Percentiles rank a stretch among this genome's conserved stretches.
These are phyloP conservation scores for Clohesyomyces aquaticus DNA, from an alignment of 495 filamentous ascomycete genomes.

Conservation along the genomic window DNA sequence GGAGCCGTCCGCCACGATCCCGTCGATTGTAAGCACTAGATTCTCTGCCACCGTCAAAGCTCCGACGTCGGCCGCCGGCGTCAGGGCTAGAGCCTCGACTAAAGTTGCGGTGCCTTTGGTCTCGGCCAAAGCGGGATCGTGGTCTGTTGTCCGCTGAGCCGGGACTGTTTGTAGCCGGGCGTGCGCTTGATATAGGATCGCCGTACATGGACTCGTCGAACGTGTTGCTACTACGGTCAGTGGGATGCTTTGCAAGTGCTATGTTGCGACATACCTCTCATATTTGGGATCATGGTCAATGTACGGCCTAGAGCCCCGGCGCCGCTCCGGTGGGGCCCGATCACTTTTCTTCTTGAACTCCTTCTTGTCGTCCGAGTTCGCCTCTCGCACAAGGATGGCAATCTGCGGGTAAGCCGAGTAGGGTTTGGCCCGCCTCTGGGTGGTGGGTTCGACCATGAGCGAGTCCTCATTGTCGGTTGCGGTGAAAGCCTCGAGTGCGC, in stretches of 20 bases:
- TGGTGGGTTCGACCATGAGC: conserved; percentile 38
- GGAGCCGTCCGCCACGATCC: too few species aligned
- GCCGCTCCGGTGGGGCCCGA: background rate
- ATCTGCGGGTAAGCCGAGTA: conserved; percentile 61
- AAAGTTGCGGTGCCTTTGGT: too few species aligned
- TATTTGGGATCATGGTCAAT: conserved; percentile 53
- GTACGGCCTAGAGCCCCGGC: background rate
- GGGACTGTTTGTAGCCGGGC: conserved; percentile 3
- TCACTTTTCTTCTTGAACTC: conserved; percentile 92
- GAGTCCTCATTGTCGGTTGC: conserved; percentile 50
- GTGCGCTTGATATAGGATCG: conserved; percentile 55
- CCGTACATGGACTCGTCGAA: conserved; percentile 82
- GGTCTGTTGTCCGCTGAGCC: conserved; percentile 1
- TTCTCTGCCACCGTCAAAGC: too few species aligned
- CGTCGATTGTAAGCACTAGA: too few species aligned
- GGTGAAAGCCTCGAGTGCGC: conserved; percentile 70
- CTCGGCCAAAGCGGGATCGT: too few species aligned
- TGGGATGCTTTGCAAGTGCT: conserved; percentile 51
- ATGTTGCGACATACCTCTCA: conserved; percentile 39
- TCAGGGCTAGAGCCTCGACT: too few species aligned
- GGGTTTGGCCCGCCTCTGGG: conserved; percentile 46
- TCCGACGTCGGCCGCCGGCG: too few species aligned
- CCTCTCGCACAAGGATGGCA: conserved; percentile 70
- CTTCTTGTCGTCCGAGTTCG: conserved; percentile 77
- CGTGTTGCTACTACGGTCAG: conserved; percentile 55